phyloP scores from a whole-genome alignment of 352 stramenopile genomes.

The Phytophthora pisi region DNA sequence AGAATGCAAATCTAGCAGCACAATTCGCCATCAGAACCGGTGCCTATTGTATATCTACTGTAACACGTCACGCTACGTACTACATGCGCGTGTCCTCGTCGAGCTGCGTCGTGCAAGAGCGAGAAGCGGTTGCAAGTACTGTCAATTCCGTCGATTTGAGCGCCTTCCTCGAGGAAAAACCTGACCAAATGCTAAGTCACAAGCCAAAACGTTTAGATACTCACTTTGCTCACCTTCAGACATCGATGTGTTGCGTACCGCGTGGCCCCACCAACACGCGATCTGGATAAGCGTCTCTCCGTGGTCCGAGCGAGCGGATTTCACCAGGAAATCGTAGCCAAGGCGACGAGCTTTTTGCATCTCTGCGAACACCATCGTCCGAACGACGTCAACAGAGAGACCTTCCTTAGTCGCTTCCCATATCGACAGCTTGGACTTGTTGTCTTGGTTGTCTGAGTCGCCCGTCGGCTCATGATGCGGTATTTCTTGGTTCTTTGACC shows the following conservation, averaged over 20 bases:
- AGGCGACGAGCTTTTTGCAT: constrained; percentile 68
- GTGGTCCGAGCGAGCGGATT: constrained; percentile 50
- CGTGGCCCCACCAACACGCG: constrained; percentile 73
- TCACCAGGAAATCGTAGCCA: constrained; percentile 62
- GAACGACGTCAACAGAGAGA: constrained; percentile 49
- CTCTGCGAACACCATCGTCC: constrained; percentile 58
- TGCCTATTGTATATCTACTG: not conserved
- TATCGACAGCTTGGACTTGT: constrained; percentile 57
- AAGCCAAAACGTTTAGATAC: not conserved
- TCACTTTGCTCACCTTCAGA: not conserved
- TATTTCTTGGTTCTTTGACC: constrained; percentile 17
- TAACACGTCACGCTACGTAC: constrained; percentile 29
- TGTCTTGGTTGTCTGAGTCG: constrained; percentile 28
- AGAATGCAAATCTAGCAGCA: constrained; percentile 51
- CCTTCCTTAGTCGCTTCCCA: constrained; percentile 74
- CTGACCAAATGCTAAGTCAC: constrained; percentile 46
- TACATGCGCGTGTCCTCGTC: constrained; percentile 55
- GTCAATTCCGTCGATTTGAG: constrained; percentile 55
- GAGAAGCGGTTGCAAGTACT: constrained; percentile 66
- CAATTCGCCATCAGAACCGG: constrained; percentile 4
- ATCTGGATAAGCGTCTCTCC: constrained; percentile 72
- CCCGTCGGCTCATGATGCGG: constrained; percentile 24
- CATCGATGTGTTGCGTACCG: constrained; percentile 24
- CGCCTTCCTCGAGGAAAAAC: constrained; percentile 68
- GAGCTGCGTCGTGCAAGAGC: constrained; percentile 66